Evolutionary conservation across 805 yeast species (phyloP).

Genomic region (Yarrowia sp.): DNA sequence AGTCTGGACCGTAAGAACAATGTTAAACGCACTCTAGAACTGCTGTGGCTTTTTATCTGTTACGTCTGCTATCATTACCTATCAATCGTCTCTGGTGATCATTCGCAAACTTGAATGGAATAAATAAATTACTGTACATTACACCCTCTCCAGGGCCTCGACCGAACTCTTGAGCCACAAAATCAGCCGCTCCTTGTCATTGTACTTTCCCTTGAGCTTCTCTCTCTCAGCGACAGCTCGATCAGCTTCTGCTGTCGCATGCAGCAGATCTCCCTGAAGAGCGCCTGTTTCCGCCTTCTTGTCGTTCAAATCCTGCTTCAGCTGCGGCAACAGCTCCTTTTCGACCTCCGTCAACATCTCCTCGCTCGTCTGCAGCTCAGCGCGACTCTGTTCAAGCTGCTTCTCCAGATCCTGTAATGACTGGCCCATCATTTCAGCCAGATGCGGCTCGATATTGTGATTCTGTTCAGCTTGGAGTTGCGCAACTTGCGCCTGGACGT

Average conservation of each 20-base stretch:
- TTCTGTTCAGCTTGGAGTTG: background rate
- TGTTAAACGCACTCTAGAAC: no score
- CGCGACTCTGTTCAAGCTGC: background rate
- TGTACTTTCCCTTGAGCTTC: constrained; percentile 10
- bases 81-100: no score
- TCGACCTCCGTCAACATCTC: constrained; percentile 6
- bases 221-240: constrained; percentile 26
- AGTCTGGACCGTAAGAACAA: no score
- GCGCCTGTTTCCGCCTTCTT: constrained; percentile 1
- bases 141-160: background rate
- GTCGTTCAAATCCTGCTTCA: background rate
- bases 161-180: background rate
- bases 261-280: background rate
- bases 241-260: constrained; percentile 11
- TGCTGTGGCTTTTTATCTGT: no score
- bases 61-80: no score
- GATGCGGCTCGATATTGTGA: background rate
- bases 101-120: background rate
- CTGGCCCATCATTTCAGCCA: constrained; percentile 2
- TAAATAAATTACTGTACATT: background rate
- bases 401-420: background rate
- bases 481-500: background rate
- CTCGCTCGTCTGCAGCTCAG: background rate
- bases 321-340: constrained; percentile 6
- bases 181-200: constrained; percentile 14